Conservation (phyloP, 2,329 filamentous ascomycete genomes). For the Claviceps fusiformis region DNA sequence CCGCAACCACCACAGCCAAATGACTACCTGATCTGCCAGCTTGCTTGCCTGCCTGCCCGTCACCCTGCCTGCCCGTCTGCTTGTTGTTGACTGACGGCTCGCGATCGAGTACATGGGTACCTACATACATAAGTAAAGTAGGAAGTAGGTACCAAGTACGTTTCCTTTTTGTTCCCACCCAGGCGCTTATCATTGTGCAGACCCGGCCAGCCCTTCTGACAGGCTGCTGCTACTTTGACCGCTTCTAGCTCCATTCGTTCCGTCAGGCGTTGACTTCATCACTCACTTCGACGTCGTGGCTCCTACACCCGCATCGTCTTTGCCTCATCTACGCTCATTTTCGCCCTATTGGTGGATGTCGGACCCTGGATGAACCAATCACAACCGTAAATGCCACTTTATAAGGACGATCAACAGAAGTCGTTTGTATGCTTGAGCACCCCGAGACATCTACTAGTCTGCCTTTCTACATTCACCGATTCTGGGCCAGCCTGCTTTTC, state of each 20-base stretch:
- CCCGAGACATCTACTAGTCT: constrained; percentile 15
- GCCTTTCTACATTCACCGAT: background rate
- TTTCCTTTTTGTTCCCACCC: constrained; percentile 5
- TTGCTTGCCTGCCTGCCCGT: background rate
- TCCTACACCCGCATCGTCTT: constrained; percentile 19
- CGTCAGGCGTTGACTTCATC: background rate
- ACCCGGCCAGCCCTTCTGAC: constrained; percentile 10
- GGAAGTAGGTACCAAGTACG: background rate
- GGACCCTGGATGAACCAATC: constrained; percentile 21
- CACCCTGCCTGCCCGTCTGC: background rate
- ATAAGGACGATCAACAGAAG: constrained; percentile 15
- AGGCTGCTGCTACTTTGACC: background rate
- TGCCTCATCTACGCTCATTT: constrained; percentile 22
- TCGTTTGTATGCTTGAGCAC: constrained; percentile 12
- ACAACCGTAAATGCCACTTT: constrained; percentile 14
- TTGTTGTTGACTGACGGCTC: background rate
- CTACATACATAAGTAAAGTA: background rate
- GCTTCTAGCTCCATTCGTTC: background rate
- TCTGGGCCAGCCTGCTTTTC: constrained; percentile 3
- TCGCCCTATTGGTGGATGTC: constrained; percentile 19
- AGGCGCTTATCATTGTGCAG: constrained; percentile 11
- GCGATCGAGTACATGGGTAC: background rate
- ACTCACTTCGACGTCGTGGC: constrained; percentile 14
- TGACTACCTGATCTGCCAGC: background rate
- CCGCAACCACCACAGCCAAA: no score